A percentile compares a stretch with the other conserved stretches of the same genome.
Conservation (phyloP, 2,329 filamentous ascomycete species). For the Exophiala calicioides region DNA sequence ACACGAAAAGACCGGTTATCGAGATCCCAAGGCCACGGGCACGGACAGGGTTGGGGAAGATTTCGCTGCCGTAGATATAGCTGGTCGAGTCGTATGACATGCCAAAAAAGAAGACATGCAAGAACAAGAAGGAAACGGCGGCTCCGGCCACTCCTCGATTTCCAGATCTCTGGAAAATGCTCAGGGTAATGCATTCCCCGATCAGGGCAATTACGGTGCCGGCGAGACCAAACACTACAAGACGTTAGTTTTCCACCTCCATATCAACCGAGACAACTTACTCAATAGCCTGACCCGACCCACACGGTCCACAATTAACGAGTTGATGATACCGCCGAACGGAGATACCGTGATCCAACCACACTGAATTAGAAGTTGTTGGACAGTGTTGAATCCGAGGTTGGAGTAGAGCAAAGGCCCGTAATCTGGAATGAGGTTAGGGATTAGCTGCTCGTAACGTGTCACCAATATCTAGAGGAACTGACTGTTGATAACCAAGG, state of each 20-base stretch:
- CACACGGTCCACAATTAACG: slow-evolving; percentile 40
- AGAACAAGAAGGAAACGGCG: slow-evolving; percentile 70
- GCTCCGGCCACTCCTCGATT: slow-evolving; percentile 57
- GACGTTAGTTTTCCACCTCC: neutral
- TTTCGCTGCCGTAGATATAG: slow-evolving; percentile 70
- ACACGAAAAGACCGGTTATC: slow-evolving; percentile 18
- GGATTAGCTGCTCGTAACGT: too few species aligned
- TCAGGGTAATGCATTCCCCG: slow-evolving; percentile 47
- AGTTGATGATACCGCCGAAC: slow-evolving; percentile 29
- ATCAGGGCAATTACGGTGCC: slow-evolving; percentile 35
- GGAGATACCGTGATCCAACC: slow-evolving; percentile 22
- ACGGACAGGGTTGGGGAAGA: slow-evolving; percentile 69
- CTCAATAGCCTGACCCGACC: slow-evolving; percentile 39
- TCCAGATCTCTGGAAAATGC: slow-evolving; percentile 48
- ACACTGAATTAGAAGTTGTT: slow-evolving; percentile 15
- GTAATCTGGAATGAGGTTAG: slow-evolving; percentile 18
- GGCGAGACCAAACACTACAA: slow-evolving; percentile 39
- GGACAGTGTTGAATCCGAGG: slow-evolving; percentile 20
- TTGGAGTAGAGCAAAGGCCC: slow-evolving; percentile 18
- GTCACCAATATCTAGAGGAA: too few species aligned
- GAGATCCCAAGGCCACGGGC: slow-evolving; percentile 57
- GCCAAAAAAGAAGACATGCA: too few species aligned
- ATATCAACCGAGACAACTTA: too few species aligned
- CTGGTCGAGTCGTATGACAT: slow-evolving; percentile 66
- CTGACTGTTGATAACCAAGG: slow-evolving; percentile 18